Conservation (phyloP, 768 basidiomycete species). For the Kockovaella imperatae region DNA sequence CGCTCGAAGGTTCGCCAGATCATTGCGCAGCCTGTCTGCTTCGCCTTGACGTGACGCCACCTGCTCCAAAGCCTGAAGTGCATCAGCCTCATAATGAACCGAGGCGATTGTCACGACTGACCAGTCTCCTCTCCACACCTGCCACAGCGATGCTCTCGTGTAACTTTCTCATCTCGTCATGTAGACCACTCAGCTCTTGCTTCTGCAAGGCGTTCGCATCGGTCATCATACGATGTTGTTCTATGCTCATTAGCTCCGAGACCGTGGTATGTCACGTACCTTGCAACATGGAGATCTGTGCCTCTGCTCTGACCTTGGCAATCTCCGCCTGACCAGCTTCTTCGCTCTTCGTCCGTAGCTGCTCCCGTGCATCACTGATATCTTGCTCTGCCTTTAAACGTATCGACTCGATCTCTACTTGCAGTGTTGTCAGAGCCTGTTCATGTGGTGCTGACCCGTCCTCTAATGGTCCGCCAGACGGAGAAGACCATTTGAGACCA, state of each 20-base stretch:
- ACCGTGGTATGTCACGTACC: conserved; percentile 49
- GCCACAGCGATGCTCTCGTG: conserved; percentile 24
- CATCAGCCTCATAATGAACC: background rate
- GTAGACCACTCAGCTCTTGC: conserved; percentile 26
- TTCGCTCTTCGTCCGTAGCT: conserved; percentile 57
- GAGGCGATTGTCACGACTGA: background rate
- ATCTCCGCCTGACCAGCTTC: conserved; percentile 61
- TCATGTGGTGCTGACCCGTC: conserved; percentile 16
- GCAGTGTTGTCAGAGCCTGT: conserved; percentile 52
- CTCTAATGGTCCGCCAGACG: conserved; percentile 11
- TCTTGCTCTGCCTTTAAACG: conserved; percentile 74
- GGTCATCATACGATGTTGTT: conserved; percentile 30
- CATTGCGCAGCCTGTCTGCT: conserved; percentile 72
- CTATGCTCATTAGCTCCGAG: conserved; percentile 3
- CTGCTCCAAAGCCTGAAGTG: conserved; percentile 58
- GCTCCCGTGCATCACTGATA: conserved; percentile 62
- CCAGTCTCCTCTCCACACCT: conserved; percentile 22
- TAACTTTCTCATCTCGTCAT: conserved; percentile 22
- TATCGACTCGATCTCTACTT: conserved; percentile 73
- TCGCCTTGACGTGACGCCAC: conserved; percentile 55
- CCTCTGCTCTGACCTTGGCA: conserved; percentile 71
- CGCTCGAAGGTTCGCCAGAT: conserved; percentile 76
- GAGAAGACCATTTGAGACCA: conserved; percentile 45
- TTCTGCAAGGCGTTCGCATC: conserved; percentile 30
- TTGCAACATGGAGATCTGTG: conserved; percentile 66